Evolutionary conservation across 2,329 filamentous ascomycete genomes (phyloP).

Genomic region (Clarireedia homoeocarpa): DNA sequence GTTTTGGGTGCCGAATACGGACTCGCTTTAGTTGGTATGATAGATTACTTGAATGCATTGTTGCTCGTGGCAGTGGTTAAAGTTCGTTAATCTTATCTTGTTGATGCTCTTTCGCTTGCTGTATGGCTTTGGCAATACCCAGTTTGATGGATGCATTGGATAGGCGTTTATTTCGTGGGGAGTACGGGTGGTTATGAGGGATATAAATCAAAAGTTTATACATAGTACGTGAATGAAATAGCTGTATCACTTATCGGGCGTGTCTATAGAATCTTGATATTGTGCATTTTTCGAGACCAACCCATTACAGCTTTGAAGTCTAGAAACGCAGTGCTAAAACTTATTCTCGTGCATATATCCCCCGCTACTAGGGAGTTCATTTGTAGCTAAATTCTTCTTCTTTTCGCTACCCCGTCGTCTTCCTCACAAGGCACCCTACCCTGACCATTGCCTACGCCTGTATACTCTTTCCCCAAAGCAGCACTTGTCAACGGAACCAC

Average conservation of each 20-base stretch:
- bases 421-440: no score
- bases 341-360: no score
- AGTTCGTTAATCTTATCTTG: background rate
- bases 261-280: background rate
- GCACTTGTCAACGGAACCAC: background rate
- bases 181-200: background rate
- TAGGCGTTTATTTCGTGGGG: conserved; percentile 1
- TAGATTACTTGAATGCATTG: no score
- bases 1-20: conserved; percentile 68
- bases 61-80: background rate
- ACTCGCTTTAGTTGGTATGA: conserved; percentile 5
- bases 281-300: no score
- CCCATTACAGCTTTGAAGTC: no score
- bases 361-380: no score
- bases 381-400: no score
- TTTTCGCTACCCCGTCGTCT: no score
- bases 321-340: no score
- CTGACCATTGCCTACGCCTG: no score
- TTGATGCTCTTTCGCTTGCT: background rate
- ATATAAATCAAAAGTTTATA: background rate
- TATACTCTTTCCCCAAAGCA: no score
- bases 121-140: conserved; percentile 6
- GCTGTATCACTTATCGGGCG: background rate
- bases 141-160: conserved; percentile 1
- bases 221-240: background rate